Evolutionary conservation across 495 filamentous ascomycete genomes (phyloP), one percentile per base, ranked within the genome.

Genomic region (Neurospora pannonica): DNA sequence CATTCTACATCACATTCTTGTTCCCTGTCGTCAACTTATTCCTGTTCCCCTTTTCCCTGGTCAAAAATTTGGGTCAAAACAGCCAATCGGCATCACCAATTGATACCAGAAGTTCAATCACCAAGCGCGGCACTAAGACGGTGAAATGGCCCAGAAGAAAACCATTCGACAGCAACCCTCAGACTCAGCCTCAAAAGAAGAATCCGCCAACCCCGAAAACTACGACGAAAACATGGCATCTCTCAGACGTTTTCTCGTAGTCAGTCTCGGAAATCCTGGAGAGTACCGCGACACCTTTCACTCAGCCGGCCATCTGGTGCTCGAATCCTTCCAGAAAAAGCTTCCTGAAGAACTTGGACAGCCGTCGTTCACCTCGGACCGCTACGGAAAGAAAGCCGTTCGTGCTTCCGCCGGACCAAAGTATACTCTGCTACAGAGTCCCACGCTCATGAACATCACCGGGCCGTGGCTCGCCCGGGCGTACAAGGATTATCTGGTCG

Each of bases 401-500:
- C 54, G 81, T 48, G 82, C 84, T 34, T 85, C 83, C 34, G 60
- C 79, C 70, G 86, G 87, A 40, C 73, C 81, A 42, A 81, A 81
- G 73, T 92, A 90, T 83, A 89, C 87, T 38, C 87, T 94, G 38
- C 89, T 89, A 80, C 87, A 93, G 76, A 91, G 89, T 71, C 90
- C 90, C 0, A 88, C 88, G 0, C 81, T 89, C 54, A 97, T 97
- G 94, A 97, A 97, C 82, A 83, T 89, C 24, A 89, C 88, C 5
- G 92, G 92, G 0, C 82, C 83, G 13, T 90, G 86, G 81, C 77
- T 90, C n/a, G 78, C 81, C 4, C 79, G 76, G 38, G 80, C 84
- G 11, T 81, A 84, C 84, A 76, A 81, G 83, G 82, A 85, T 71
- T 77, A 76, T 72, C 70, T 88, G 71, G 34, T 37, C 36, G 77